phyloP scores from a whole-genome alignment of 129 eudicot species.

The Artemisia annua region DNA sequence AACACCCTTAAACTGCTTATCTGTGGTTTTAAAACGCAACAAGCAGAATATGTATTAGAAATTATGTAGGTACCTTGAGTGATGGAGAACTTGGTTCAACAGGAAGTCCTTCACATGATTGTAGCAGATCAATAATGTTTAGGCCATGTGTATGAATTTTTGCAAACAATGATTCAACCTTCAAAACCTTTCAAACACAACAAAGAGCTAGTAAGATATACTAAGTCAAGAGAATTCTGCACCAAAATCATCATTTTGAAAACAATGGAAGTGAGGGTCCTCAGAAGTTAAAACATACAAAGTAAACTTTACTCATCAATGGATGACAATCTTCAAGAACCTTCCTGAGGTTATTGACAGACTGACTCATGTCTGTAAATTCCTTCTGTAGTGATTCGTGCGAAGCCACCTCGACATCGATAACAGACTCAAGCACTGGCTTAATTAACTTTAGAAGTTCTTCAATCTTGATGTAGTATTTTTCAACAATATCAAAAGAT shows the following conservation, averaged over 20 bases:
- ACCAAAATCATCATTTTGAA: background rate
- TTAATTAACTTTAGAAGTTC: constrained; percentile 73
- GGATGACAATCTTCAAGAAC: constrained; percentile 72
- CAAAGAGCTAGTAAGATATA: background rate
- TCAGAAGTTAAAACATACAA: constrained; percentile 49
- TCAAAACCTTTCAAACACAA: constrained; percentile 62
- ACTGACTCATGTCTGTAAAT: constrained; percentile 47
- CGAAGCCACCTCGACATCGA: constrained; percentile 50
- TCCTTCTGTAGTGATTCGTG: constrained; percentile 61
- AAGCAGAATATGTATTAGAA: no score
- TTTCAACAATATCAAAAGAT: constrained; percentile 51
- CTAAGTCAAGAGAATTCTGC: no score
- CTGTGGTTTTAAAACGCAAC: background rate
- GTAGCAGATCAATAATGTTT: constrained; percentile 59
- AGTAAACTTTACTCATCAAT: constrained; percentile 81
- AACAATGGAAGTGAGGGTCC: background rate
- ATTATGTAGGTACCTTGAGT: constrained; percentile 51
- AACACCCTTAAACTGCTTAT: no score
- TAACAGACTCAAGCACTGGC: constrained; percentile 63
- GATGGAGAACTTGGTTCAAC: constrained; percentile 56
- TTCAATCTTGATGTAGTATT: constrained; percentile 53
- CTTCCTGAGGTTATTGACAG: constrained; percentile 67
- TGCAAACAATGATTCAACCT: constrained; percentile 57
- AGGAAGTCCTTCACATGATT: constrained; percentile 53
- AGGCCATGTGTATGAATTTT: constrained; percentile 47